Evolutionary conservation across 2,329 filamentous ascomycete genomes (phyloP).

Genomic region (Penicillium brevicompactum): DNA sequence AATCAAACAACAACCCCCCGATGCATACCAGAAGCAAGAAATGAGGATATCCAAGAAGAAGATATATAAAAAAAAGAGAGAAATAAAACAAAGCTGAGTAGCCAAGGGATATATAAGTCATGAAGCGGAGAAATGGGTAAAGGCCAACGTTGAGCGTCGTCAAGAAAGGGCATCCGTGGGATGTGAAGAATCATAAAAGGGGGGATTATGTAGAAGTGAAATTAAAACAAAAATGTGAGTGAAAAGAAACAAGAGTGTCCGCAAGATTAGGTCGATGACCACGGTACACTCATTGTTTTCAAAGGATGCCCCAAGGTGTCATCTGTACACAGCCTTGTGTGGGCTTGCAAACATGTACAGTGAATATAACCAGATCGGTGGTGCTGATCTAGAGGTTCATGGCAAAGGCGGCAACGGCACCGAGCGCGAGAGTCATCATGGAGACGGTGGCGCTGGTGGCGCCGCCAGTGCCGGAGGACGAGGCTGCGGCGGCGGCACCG

Average conservation of each 20-base stretch:
- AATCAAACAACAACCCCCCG: slow-evolving; percentile 16
- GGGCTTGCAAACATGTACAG: slow-evolving; percentile 4
- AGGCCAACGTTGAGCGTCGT: slow-evolving; percentile 28
- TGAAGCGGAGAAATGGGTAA: slow-evolving; percentile 17
- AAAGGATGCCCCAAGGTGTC: slow-evolving; percentile 2
- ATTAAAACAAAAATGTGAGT: slow-evolving; percentile 10
- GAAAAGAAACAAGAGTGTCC: slow-evolving; percentile 11
- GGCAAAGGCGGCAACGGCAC: slow-evolving; percentile 27
- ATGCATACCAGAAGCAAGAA: slow-evolving; percentile 19
- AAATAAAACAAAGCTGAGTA: slow-evolving; percentile 20
- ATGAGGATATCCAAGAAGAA: slow-evolving; percentile 18
- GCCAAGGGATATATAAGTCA: slow-evolving; percentile 25
- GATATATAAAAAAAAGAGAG: slow-evolving; percentile 8
- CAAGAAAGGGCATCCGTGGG: slow-evolving; percentile 16
- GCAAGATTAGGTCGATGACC: slow-evolving; percentile 6
- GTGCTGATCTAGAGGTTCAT: slow-evolving; percentile 23
- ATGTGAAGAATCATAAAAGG: slow-evolving; percentile 18
- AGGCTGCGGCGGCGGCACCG: slow-evolving; percentile 10
- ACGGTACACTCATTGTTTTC: background rate
- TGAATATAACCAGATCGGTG: background rate
- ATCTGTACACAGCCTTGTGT: slow-evolving; percentile 9
- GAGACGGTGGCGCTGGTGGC: slow-evolving; percentile 26
- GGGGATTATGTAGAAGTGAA: slow-evolving; percentile 24
- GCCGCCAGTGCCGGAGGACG: slow-evolving; percentile 17
- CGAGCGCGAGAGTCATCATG: slow-evolving; percentile 24